Conservation (phyloP, 2,329 filamentous ascomycete species). For the Clonostachys sp. region DNA sequence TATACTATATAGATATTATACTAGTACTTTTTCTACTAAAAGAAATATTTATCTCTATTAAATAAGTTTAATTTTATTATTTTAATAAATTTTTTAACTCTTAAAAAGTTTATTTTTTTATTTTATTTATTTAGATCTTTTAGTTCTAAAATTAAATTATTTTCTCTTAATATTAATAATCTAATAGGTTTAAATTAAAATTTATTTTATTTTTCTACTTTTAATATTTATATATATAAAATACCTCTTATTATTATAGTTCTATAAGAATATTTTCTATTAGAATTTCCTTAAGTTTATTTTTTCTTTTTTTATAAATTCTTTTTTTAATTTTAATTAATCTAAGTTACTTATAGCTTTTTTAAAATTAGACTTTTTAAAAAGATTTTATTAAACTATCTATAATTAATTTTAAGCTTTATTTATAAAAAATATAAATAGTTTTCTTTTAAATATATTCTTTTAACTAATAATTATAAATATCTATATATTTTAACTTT, state of each 20-base stretch:
- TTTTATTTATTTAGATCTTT: not conserved
- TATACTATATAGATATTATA: not conserved
- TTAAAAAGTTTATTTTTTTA: not conserved
- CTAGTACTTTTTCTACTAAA: too few species aligned
- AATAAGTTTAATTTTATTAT: too few species aligned
- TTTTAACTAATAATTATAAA: too few species aligned
- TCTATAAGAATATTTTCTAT: too few species aligned
- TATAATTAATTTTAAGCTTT: not conserved
- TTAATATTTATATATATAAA: not conserved
- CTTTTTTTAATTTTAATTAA: not conserved
- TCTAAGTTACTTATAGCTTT: not conserved
- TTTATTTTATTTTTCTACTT: not conserved
- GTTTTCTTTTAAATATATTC: too few species aligned
- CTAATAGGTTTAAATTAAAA: not conserved
- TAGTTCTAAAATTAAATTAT: not conserved
- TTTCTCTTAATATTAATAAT: not conserved
- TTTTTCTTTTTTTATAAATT: too few species aligned
- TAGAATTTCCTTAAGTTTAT: too few species aligned
- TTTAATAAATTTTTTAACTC: too few species aligned
- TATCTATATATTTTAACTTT: too few species aligned
- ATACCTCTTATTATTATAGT: not conserved
- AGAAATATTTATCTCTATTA: too few species aligned
- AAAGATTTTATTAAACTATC: not conserved
- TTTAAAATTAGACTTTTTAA: not conserved
- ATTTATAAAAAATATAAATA: too few species aligned